A percentile compares a stretch with the other conserved stretches of the same genome.
Evolutionary conservation across 2,329 filamentous ascomycete species (phyloP).

Genomic region (Colletotrichum liaoningense): DNA sequence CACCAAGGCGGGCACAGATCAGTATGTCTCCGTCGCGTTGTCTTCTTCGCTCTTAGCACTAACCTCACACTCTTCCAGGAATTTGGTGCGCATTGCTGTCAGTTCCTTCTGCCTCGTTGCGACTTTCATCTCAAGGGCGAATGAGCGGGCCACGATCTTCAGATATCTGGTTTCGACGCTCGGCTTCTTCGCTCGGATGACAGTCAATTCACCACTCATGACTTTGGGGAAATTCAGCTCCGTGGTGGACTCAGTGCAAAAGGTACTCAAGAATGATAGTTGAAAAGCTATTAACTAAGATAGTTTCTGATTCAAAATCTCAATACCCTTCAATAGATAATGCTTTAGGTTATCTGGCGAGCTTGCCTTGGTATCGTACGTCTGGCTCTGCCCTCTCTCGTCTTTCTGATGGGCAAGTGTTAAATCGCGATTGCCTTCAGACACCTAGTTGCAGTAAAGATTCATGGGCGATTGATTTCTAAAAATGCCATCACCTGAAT

Average conservation of each 20-base stretch:
- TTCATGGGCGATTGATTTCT: too few relatives aligned
- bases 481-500: not conserved
- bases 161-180: not conserved
- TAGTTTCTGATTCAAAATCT: not conserved
- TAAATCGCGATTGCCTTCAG: too few relatives aligned
- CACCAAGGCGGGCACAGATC: not conserved
- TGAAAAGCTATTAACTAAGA: not conserved
- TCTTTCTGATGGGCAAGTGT: too few relatives aligned
- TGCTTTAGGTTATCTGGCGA: too few relatives aligned
- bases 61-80: not conserved
- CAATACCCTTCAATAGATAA: too few relatives aligned
- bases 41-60: too few relatives aligned
- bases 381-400: too few relatives aligned
- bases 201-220: not conserved
- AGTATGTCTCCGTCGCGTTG: not conserved
- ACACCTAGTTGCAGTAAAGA: too few relatives aligned
- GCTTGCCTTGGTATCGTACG: too few relatives aligned
- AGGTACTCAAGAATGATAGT: not conserved
- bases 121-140: not conserved
- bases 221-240: not conserved
- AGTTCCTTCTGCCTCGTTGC: not conserved
- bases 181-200: not conserved
- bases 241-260: not conserved
- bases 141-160: not conserved
- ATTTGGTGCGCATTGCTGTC: not conserved